phyloP scores from a whole-genome alignment of 164 flowering plant genomes.

The Nymphaea colorata region DNA sequence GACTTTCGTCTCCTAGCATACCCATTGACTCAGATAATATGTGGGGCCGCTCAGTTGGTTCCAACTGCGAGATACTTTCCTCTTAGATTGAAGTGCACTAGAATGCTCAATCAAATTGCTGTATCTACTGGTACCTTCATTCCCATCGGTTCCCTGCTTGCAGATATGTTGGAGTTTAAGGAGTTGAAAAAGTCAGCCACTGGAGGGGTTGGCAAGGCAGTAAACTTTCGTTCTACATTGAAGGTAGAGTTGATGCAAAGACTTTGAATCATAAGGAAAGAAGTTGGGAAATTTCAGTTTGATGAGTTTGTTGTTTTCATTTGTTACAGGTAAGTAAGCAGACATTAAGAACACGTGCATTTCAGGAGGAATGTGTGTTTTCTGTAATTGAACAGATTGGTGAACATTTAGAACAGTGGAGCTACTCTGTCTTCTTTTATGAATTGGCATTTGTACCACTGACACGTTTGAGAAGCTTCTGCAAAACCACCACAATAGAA shows the following conservation, averaged over 20 bases:
- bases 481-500: constrained; percentile 70
- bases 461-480: constrained; percentile 60
- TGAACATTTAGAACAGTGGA: constrained; percentile 93
- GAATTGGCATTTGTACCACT: constrained; percentile 76
- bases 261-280: not conserved
- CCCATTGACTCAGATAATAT: constrained; percentile 80
- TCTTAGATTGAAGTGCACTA: constrained; percentile 73
- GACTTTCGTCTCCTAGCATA: constrained; percentile 78
- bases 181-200: constrained; percentile 64
- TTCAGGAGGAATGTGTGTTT: constrained; percentile 89
- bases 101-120: constrained; percentile 90
- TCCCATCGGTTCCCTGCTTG: constrained; percentile 73
- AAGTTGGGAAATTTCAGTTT: not conserved
- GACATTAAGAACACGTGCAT: constrained; percentile 60
- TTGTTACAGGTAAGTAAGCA: constrained; percentile 63
- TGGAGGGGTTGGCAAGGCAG: constrained; percentile 80
- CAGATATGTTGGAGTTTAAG: constrained; percentile 94
- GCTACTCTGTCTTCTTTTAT: constrained; percentile 82
- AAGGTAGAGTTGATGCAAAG: constrained; percentile 34
- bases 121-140: constrained; percentile 58
- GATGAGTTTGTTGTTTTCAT: not conserved
- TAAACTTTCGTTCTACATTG: constrained; percentile 50
- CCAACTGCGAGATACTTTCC: constrained; percentile 91
- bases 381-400: constrained; percentile 78
- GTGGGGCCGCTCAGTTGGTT: constrained; percentile 77